phyloP scores from a whole-genome alignment of 176 grass and related monocot genomes.

The Phragmites australis region DNA sequence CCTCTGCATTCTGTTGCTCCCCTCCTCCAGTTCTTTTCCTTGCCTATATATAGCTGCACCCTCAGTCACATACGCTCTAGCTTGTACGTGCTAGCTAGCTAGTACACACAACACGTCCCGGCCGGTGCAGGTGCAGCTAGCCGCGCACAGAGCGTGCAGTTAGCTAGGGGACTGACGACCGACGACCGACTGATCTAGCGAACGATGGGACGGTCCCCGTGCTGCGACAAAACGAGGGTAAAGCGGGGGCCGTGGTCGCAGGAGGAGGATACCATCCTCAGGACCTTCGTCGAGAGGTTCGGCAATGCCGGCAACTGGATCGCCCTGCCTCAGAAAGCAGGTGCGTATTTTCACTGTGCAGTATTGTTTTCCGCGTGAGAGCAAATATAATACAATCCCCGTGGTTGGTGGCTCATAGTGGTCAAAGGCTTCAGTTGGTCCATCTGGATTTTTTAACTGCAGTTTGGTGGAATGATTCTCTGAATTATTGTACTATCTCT shows the following conservation, averaged over 20 bases:
- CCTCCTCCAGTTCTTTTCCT: neutral
- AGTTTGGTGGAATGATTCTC: neutral
- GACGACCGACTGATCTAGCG: too few species aligned
- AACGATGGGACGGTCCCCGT: conserved; percentile 73
- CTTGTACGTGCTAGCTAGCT: too few species aligned
- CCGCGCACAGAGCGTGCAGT: too few species aligned
- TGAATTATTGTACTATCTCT: neutral
- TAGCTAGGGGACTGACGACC: neutral
- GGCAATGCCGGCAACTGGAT: conserved; percentile 65
- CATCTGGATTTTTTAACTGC: neutral
- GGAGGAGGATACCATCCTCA: conserved; percentile 70
- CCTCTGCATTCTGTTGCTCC: neutral
- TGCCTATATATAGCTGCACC: neutral
- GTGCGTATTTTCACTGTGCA: neutral
- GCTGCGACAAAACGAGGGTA: conserved; percentile 81
- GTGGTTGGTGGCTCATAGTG: conserved; percentile 7
- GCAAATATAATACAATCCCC: neutral
- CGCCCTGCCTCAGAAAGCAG: conserved; percentile 52
- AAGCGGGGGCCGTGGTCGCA: conserved; percentile 90
- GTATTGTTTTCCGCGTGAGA: neutral
- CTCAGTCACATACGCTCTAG: neutral
- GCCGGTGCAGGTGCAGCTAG: too few species aligned
- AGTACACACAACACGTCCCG: too few species aligned
- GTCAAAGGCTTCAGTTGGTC: neutral
- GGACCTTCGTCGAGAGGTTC: conserved; percentile 56